Conservation (phyloP, 2,329 filamentous ascomycete genomes). For the Pseudogymnoascus sp. region DNA sequence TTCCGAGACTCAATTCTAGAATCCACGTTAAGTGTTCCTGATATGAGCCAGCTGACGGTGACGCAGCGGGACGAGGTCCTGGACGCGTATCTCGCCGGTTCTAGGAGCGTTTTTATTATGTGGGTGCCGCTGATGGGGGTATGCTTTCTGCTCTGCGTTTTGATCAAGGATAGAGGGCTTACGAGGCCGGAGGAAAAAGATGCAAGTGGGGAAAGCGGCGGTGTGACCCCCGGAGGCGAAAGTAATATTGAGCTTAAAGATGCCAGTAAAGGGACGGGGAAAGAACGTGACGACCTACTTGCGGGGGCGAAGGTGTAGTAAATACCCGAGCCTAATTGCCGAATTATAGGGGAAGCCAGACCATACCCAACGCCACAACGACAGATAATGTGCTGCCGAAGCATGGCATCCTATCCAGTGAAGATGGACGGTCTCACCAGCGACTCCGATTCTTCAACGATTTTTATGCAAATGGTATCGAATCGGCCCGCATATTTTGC, state of each 20-base stretch:
- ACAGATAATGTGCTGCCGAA: not conserved
- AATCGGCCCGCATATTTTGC: not conserved
- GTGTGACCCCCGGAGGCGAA: not conserved
- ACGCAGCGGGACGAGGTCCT: constrained; percentile 33
- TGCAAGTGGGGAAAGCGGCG: not conserved
- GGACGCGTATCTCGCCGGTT: constrained; percentile 45
- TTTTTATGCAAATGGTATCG: not conserved
- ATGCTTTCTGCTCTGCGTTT: constrained; percentile 41
- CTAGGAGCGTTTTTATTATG: constrained; percentile 47
- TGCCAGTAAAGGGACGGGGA: not conserved
- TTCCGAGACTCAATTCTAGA: constrained; percentile 18
- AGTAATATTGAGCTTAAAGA: not conserved
- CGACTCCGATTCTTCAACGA: not conserved
- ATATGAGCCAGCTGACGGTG: constrained; percentile 15
- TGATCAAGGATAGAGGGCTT: constrained; percentile 45
- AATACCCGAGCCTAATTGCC: not conserved
- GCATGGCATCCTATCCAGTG: no score
- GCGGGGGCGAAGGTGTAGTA: not conserved
- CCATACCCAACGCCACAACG: not conserved
- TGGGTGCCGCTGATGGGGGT: constrained; percentile 46
- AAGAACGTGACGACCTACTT: not conserved
- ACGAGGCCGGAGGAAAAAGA: constrained; percentile 26
- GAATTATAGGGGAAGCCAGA: not conserved
- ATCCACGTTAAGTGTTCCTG: constrained; percentile 23
- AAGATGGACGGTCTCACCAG: not conserved